Percentiles rank a stretch among this genome's conserved stretches.
Conservation (phyloP, 805 yeast genomes). For the Lipomyces spencermartinsiae region DNA sequence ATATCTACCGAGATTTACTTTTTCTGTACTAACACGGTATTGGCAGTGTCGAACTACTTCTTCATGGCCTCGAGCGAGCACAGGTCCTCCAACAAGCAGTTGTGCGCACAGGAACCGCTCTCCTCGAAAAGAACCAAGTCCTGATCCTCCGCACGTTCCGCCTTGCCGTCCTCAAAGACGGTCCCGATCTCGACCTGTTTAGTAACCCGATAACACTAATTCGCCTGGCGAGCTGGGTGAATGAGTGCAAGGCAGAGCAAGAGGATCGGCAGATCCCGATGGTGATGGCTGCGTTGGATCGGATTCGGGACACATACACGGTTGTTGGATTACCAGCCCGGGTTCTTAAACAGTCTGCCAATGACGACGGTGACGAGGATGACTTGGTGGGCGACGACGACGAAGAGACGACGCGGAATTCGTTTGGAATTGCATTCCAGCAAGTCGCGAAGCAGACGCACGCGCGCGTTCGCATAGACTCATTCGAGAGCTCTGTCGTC, state of each 20-base stretch:
- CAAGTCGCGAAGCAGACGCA: conserved; percentile 82
- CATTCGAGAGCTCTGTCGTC: conserved; percentile 92
- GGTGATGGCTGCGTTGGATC: conserved; percentile 51
- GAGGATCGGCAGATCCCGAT: conserved; percentile 28
- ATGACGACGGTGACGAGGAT: conserved; percentile 44
- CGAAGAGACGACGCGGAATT: conserved; percentile 63
- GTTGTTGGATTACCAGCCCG: conserved; percentile 32
- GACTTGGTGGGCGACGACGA: conserved; percentile 44
- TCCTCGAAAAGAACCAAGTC: conserved; percentile 79
- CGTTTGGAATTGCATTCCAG: conserved; percentile 90
- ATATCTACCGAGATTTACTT: neutral
- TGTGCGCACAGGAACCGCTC: conserved; percentile 86
- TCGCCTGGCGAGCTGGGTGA: conserved; percentile 87
- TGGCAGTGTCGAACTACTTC: conserved; percentile 55
- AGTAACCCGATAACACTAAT: conserved; percentile 85
- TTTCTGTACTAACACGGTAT: neutral
- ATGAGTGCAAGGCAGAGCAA: conserved; percentile 55
- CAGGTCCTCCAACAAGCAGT: conserved; percentile 80
- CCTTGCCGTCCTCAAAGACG: conserved; percentile 87
- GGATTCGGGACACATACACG: conserved; percentile 43
- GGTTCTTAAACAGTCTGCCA: conserved; percentile 5
- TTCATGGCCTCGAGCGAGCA: conserved; percentile 83
- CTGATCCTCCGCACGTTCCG: conserved; percentile 81
- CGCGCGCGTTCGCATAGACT: conserved; percentile 88
- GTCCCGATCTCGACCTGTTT: conserved; percentile 78